Base-by-base conservation (phyloP, 306 rosid species). In the Cercis canadensis region DNA sequence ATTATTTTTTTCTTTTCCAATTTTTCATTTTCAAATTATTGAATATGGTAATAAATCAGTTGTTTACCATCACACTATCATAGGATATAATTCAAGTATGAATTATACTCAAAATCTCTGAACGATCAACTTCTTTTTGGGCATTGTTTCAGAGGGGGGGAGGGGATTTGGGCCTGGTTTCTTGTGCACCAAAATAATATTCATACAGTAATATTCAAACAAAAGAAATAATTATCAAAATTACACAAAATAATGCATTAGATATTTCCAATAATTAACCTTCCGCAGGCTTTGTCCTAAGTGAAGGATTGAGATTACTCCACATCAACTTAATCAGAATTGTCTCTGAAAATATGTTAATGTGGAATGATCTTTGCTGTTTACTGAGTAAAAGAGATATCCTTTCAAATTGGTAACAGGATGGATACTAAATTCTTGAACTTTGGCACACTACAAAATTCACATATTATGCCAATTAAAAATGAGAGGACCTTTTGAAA, bases 81-180 rank as follows among this genome's bases (percentile, higher is more conserved):
- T 24, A 61, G 64, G 46, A 74, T 49, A 52, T 34, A 51, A 7
- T 69, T n/a, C 52, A 51, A n/a, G 53, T 11, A 57, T 39, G 69
- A 16, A 47, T 62, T 62, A 16, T 47, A 62, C 14, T 61, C 46
- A 40, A n/a, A n/a, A 50, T 59, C 17, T 16, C 37, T 32, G 10
- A 9, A 53, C 17, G 24, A 19, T 66, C 13, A 39, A 59, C 29
- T 24, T 24, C 29, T 24, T 24, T 24, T 24, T 24, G 29, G 29
- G 29, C 29, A 24, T 24, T 24, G 29, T 24, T 24, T 24, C 29
- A 24, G 29, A 24, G 29, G 29, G 29, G 29, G n/a, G 32, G 21
- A 70, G 39, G 34, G 8, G 29, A 24, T 3, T 24, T 24, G 29
- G 29, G 3, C 29, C 29, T 24, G 29, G 29, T 24, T 24, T 24